Evolutionary conservation across 257 asterid species (phyloP).

Genomic region (Solanum appendiculatum): DNA sequence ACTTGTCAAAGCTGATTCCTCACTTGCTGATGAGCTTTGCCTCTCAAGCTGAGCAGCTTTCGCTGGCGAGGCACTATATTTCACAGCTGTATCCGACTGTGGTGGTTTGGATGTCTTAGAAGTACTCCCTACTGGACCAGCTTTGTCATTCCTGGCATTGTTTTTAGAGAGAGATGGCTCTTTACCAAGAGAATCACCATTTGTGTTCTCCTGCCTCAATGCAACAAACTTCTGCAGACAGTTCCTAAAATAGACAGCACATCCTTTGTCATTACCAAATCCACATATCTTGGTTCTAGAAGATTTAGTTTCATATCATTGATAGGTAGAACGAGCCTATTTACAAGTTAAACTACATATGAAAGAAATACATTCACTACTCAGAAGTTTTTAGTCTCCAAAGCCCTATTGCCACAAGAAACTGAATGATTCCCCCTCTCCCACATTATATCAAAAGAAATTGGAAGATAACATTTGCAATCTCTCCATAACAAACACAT

Average conservation of each 20-base stretch:
- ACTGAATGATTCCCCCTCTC: neutral
- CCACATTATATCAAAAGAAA: neutral
- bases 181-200: constrained; percentile 14
- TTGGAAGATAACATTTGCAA: neutral
- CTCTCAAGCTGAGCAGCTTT: constrained; percentile 82
- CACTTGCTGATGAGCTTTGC: constrained; percentile 66
- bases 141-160: constrained; percentile 7
- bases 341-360: neutral
- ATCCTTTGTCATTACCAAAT: neutral
- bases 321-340: neutral
- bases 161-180: constrained; percentile 1
- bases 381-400: neutral
- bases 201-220: constrained; percentile 24
- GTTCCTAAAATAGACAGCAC: constrained; percentile 42
- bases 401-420: neutral
- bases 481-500: neutral
- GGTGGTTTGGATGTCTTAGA: neutral
- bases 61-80: constrained; percentile 81
- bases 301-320: neutral
- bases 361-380: neutral
- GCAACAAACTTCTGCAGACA: constrained; percentile 43
- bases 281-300: neutral
- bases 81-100: constrained; percentile 34
- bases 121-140: constrained; percentile 20
- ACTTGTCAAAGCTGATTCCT: constrained; percentile 61